phyloP scores from a whole-genome alignment of 169 alveolate genomes.

The Theileria annulata region DNA sequence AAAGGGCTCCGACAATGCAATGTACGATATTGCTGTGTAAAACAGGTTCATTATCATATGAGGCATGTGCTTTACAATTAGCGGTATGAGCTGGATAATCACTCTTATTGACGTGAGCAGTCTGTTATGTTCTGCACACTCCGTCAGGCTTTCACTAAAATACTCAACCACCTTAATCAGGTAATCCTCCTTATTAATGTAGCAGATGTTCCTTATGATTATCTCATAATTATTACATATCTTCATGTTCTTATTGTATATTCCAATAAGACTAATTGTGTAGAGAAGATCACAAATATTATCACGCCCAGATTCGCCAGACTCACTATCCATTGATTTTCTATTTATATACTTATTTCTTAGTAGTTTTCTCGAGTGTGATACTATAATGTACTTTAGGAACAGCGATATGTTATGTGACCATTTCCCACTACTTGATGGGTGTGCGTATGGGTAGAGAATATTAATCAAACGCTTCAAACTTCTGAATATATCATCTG shows the following conservation, averaged over 20 bases:
- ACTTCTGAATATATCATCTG: conserved; percentile 23
- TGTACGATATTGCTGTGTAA: conserved; percentile 28
- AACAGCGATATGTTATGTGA: conserved; percentile 47
- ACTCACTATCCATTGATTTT: not conserved
- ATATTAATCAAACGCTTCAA: conserved; percentile 34
- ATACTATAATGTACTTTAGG: conserved; percentile 23
- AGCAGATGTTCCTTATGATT: conserved; percentile 46
- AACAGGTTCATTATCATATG: conserved; percentile 40
- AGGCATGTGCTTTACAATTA: conserved; percentile 49
- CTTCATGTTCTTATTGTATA: conserved; percentile 38
- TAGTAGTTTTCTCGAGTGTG: conserved; percentile 26
- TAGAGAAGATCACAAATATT: conserved; percentile 28
- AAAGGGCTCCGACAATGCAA: conserved; percentile 64
- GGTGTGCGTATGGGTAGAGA: conserved; percentile 66
- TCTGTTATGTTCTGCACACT: conserved; percentile 57
- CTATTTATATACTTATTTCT: conserved; percentile 23
- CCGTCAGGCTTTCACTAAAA: conserved; percentile 7
- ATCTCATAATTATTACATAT: conserved; percentile 43
- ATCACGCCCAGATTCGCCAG: conserved; percentile 9
- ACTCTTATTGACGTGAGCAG: conserved; percentile 45
- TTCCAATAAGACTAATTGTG: conserved; percentile 46
- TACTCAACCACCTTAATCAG: conserved; percentile 23
- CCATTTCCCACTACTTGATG: conserved; percentile 67
- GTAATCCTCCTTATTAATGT: conserved; percentile 34
- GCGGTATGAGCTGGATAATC: conserved; percentile 46